Base-by-base conservation (phyloP, 768 basidiomycete genomes). In the Xerocomus potaroensis region DNA sequence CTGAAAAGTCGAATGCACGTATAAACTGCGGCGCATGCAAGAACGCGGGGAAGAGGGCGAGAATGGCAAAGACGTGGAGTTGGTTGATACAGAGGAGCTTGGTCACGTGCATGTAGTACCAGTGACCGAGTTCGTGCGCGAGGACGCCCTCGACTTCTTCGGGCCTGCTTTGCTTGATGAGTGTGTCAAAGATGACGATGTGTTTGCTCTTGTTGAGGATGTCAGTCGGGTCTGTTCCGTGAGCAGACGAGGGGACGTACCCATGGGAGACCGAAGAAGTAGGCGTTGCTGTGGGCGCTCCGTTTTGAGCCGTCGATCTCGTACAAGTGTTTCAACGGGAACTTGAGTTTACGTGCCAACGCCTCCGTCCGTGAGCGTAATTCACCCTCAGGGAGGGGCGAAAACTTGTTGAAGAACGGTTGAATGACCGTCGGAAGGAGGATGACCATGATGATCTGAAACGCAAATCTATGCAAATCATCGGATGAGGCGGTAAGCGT, bases 141-240 rank as follows among this genome's bases (percentile, higher is more conserved):
- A 97, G 79, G n/a, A 99, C 92, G 26, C 96, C 95, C 57, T 97
- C 95, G 23, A 99, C 91, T 65, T 97, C 91, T 21, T 91, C 88
- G 0, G 93, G 79, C 57, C 84, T 81, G 65, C 81, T 87, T 59
- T 97, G 82, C 61, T 94, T 84, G 67, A 98, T 92, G 54, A 99
- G 78, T 0, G 95, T 98, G 58, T 99, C 96, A 59, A 92, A 99
- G 61, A 99, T 87, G 65, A 98, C 92, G 54, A 95, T 91, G 68
- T 93, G 91, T 57, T 93, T 93, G 70, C 83, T 87, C 87, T 89
- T n/a, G 53, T 19, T 3, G 29, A 16, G 11, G 19, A 18, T 19
- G 22, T 15, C 26, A 27, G 19, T 41, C 9, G 15, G 2, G 41
- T 15, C 12, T 32, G n/a, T n/a, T n/a, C 43, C 2, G 43, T 15